Evolutionary conservation across 768 basidiomycete genomes (phyloP), one percentile per base, ranked within the genome.

Genomic region (Grammothele lineata): DNA sequence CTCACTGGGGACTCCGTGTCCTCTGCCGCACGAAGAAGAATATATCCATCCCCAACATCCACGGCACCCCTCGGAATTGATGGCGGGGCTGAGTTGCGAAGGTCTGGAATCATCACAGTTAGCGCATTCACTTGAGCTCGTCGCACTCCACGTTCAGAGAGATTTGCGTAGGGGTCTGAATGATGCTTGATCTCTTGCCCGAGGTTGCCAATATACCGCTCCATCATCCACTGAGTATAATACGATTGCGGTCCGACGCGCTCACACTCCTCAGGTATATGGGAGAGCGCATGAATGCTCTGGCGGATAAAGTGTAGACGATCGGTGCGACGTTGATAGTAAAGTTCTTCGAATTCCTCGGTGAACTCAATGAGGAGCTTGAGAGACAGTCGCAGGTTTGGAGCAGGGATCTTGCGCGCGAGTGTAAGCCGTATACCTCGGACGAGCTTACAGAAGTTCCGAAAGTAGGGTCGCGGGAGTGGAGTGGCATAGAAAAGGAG

Each of bases 261-360:
- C 14, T 25, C 1, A 6, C 38, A 45, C 43, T 73, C 64, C 0
- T 45, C 43, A 6, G 47, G 52, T n/a, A 61, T 26, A 40, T 73
- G 72, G 1, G 57, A 21, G 9, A 67, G 40, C 0, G 55, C 46
- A 45, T 72, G 69, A 15, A 71, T 47, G 39, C 62, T 56, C 19
- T 51, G 70, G 1, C 57, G 58, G 11, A 55, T 18, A 45, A 72
- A 69, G 42, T 74, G 71, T 17, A 74, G 37, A 3, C 35, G 57
- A 6, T 25, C 57, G 18, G 27, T 2, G 0, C 43, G 35, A 1
- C 57, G 64, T 21, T 66, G 63, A 38, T 60, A 64, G 49, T 73
- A 73, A 0, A 70, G 44, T 0, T 40, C 17, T 50, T 74, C 69
- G 51, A 60, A 74, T 14, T 72, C 67, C 5, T 47, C 37, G 1